A percentile compares a stretch with the other conserved stretches of the same genome.
Conservation (phyloP, 768 basidiomycete species). For the Tylopilus vinaceipallidus region DNA sequence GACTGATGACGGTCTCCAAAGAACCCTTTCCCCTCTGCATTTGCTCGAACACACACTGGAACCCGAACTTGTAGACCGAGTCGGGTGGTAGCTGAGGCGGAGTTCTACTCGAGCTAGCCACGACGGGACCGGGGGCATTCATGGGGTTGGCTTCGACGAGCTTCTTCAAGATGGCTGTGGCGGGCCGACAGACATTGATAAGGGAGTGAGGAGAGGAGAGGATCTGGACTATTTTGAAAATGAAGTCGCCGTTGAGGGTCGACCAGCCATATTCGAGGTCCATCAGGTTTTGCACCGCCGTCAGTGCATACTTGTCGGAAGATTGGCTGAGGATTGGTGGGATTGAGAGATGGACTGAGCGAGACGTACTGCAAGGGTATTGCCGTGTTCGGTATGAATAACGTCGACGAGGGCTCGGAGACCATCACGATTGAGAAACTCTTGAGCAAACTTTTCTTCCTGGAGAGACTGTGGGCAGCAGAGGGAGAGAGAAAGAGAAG, state of each 20-base stretch:
- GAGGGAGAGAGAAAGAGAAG: not conserved
- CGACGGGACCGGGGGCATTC: conserved; percentile 55
- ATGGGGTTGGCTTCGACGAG: conserved; percentile 84
- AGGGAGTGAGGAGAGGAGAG: conserved; percentile 71
- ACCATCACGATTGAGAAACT: conserved; percentile 75
- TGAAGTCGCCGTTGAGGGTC: conserved; percentile 67
- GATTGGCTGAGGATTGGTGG: conserved; percentile 6
- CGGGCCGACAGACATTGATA: conserved; percentile 90
- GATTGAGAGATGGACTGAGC: not conserved
- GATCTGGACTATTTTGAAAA: conserved; percentile 74
- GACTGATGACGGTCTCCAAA: conserved; percentile 78
- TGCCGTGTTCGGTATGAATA: conserved; percentile 68
- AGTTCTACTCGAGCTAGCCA: conserved; percentile 58
- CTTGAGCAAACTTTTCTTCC: conserved; percentile 82
- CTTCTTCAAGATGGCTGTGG: conserved; percentile 85
- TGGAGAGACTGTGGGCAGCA: conserved; percentile 26
- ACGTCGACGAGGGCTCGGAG: conserved; percentile 67
- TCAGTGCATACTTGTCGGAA: conserved; percentile 67
- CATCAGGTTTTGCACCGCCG: conserved; percentile 86
- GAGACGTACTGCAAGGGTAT: conserved; percentile 73
- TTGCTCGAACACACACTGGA: conserved; percentile 76
- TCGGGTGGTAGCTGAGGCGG: conserved; percentile 55
- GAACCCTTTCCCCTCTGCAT: conserved; percentile 71
- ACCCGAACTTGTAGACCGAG: conserved; percentile 84
- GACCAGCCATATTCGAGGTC: conserved; percentile 84